phyloP scores from a whole-genome alignment of 768 basidiomycete genomes.

The Pulveroboletus sp. region DNA sequence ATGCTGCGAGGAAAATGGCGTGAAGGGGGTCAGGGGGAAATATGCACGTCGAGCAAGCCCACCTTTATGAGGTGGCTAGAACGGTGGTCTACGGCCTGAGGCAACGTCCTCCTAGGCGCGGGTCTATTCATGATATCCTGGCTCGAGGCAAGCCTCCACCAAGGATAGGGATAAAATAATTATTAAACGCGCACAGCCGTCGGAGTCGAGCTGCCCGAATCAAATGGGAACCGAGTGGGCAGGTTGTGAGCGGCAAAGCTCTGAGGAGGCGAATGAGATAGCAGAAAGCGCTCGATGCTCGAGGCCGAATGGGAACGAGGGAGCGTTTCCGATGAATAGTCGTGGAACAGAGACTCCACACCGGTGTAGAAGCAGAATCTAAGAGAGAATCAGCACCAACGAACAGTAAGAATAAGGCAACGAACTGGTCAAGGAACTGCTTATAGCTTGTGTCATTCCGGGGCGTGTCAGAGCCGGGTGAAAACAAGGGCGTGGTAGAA shows the following conservation, averaged over 20 bases:
- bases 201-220: slow-evolving; percentile 27
- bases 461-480: slow-evolving; percentile 34
- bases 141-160: background rate
- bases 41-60: background rate
- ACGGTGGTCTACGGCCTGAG: background rate
- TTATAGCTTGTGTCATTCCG: slow-evolving; percentile 46
- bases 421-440: slow-evolving; percentile 64
- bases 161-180: slow-evolving; percentile 1
- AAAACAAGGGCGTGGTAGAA: slow-evolving; percentile 41
- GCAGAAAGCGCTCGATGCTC: slow-evolving; percentile 51
- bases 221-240: slow-evolving; percentile 25
- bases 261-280: slow-evolving; percentile 33
- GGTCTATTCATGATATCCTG: background rate
- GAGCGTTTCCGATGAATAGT: slow-evolving; percentile 24
- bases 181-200: slow-evolving; percentile 17
- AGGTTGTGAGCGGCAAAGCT: slow-evolving; percentile 20
- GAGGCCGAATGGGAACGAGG: slow-evolving; percentile 50
- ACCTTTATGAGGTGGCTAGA: background rate
- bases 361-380: slow-evolving; percentile 87
- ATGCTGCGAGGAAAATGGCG: background rate
- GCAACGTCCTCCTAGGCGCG: background rate
- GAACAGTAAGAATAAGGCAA: slow-evolving; percentile 3
- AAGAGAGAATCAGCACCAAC: slow-evolving; percentile 2
- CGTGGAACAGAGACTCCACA: slow-evolving; percentile 35
- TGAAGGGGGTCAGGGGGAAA: background rate